Evolutionary conservation across 2,329 filamentous ascomycete genomes (phyloP).

Genomic region (Verticillium tricorpus): DNA sequence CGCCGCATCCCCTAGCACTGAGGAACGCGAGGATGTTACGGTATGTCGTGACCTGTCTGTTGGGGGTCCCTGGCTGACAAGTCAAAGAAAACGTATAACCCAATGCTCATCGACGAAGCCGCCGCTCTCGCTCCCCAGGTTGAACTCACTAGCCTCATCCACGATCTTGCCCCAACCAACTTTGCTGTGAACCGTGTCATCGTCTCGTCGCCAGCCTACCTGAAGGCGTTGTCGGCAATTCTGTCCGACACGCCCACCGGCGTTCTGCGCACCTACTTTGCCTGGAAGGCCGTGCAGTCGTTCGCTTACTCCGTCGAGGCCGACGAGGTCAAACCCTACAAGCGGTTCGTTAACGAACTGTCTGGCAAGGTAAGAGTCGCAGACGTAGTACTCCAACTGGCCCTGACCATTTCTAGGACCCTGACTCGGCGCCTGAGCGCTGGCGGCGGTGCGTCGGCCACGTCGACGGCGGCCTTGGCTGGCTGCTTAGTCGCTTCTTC

Average conservation of each 20-base stretch:
- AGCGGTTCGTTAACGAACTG: conserved; percentile 55
- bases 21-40: conserved; percentile 57
- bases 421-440: conserved; percentile 57
- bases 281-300: conserved; percentile 57
- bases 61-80: conserved; percentile 10
- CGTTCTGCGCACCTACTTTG: conserved; percentile 56
- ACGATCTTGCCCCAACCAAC: conserved; percentile 43
- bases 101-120: conserved; percentile 51
- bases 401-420: conserved; percentile 33
- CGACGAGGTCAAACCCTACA: conserved; percentile 54
- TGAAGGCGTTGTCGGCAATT: conserved; percentile 52
- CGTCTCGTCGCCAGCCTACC: conserved; percentile 54
- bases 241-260: conserved; percentile 49
- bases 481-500: conserved; percentile 69
- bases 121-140: conserved; percentile 52
- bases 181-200: conserved; percentile 51
- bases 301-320: conserved; percentile 53
- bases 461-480: conserved; percentile 55
- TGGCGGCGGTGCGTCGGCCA: conserved; percentile 61
- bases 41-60: conserved; percentile 18
- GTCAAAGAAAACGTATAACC: conserved; percentile 59
- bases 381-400: conserved; percentile 5
- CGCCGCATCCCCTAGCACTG: conserved; percentile 50
- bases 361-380: conserved; percentile 41
- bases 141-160: conserved; percentile 46